phyloP scores from a whole-genome alignment of 225 moss, liverwort and hornwort species.

The Bryum argenteum region DNA sequence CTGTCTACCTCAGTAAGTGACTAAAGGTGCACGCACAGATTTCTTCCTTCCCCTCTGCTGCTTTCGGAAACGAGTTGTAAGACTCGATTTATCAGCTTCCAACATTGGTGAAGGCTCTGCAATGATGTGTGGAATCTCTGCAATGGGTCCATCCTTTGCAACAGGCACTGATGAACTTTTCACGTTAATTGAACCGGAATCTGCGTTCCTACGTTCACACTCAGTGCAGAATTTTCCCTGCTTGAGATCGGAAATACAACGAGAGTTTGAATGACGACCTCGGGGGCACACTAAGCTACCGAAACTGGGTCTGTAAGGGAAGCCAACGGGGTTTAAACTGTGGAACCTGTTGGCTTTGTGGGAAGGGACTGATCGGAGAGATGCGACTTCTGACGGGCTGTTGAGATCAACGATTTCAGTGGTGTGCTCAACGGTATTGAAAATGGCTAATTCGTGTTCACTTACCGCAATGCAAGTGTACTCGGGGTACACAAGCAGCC shows the following conservation, averaged over 20 bases:
- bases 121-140: too few species aligned
- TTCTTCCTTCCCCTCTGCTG: too few species aligned
- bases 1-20: too few species aligned
- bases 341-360: conserved; percentile 22
- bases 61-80: too few species aligned
- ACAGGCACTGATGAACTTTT: too few species aligned
- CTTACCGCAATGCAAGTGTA: conserved; percentile 34
- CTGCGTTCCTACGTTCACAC: not conserved
- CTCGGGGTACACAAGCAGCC: conserved; percentile 39
- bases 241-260: not conserved
- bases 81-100: too few species aligned
- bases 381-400: not conserved
- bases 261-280: not conserved
- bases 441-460: conserved; percentile 33
- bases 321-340: conserved; percentile 31
- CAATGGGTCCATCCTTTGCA: too few species aligned
- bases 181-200: too few species aligned
- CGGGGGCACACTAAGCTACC: conserved; percentile 8
- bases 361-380: not conserved
- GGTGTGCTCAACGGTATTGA: conserved; percentile 34
- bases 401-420: conserved; percentile 27
- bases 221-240: not conserved
- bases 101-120: too few species aligned
- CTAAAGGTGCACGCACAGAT: too few species aligned
- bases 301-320: conserved; percentile 22